These are phyloP conservation scores for Orbilia oligospora DNA, from an alignment of 2,329 filamentous ascomycete species.

Conservation along the genomic window DNA sequence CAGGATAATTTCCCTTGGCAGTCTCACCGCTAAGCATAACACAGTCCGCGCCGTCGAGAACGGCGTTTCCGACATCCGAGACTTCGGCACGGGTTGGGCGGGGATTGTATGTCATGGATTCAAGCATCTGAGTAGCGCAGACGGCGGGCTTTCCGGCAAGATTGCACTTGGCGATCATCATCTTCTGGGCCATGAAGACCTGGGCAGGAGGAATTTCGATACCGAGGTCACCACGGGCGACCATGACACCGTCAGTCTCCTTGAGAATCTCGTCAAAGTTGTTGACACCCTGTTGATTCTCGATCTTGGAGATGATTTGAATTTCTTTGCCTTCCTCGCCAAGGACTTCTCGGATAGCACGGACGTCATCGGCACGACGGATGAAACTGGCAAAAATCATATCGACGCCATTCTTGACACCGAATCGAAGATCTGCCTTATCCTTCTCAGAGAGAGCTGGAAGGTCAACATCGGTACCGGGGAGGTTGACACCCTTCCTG, in stretches of 20 bases:
- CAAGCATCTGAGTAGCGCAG: slow-evolving; percentile 99
- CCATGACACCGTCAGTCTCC: slow-evolving; percentile 99
- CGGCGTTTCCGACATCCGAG: slow-evolving; percentile 97
- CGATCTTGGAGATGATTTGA: slow-evolving; percentile 99
- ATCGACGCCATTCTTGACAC: slow-evolving; percentile 98
- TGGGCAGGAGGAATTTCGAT: slow-evolving; percentile 99
- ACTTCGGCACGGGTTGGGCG: slow-evolving; percentile 98
- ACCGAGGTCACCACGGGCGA: slow-evolving; percentile 96
- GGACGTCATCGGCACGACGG: slow-evolving; percentile 92
- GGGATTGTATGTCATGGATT: slow-evolving; percentile 99
- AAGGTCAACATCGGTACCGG: slow-evolving; percentile 98
- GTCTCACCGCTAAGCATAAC: slow-evolving; percentile 99
- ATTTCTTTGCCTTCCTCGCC: slow-evolving; percentile 94
- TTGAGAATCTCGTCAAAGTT: slow-evolving; percentile 98
- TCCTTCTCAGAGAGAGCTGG: slow-evolving; percentile 98
- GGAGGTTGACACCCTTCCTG: slow-evolving; percentile 98
- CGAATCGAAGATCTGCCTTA: slow-evolving; percentile 91
- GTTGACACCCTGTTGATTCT: slow-evolving; percentile 99
- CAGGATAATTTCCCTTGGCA: slow-evolving; percentile 95
- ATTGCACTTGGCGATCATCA: slow-evolving; percentile 99
- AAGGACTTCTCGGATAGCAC: slow-evolving; percentile 89
- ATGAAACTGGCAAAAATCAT: slow-evolving; percentile 99
- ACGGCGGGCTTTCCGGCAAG: slow-evolving; percentile 98
- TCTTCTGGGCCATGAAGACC: slow-evolving; percentile 99
- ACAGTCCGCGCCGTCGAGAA: slow-evolving; percentile 97